Conservation (phyloP, 176 grass and related monocot genomes). For the Eleusine indica region DNA sequence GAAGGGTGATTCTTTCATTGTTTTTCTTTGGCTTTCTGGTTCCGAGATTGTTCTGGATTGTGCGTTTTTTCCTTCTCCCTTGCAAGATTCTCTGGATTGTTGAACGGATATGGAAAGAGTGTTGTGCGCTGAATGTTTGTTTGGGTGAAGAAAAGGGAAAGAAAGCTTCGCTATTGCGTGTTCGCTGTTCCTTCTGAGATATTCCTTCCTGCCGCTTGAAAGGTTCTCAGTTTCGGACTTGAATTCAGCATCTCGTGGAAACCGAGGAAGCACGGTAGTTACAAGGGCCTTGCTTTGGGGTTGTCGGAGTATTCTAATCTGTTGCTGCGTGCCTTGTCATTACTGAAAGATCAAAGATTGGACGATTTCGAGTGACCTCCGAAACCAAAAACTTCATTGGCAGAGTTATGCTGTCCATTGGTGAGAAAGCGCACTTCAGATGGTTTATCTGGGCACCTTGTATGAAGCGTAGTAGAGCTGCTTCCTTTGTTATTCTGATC, state of each 20-base stretch:
- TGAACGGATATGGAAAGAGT: background rate
- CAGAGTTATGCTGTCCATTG: background rate
- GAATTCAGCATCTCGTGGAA: conserved; percentile 34
- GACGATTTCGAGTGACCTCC: conserved; percentile 5
- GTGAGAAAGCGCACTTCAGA: background rate
- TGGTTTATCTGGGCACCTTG: background rate
- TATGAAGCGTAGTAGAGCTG: background rate
- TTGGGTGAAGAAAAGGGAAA: conserved; percentile 21
- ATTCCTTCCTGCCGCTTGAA: conserved; percentile 25
- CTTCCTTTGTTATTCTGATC: conserved; percentile 5
- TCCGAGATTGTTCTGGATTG: conserved; percentile 28
- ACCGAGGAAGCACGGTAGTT: conserved; percentile 41
- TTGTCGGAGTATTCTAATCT: conserved; percentile 24
- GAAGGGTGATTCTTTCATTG: background rate
- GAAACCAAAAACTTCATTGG: background rate
- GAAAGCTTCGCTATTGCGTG: conserved; percentile 8
- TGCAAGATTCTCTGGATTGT: conserved; percentile 34
- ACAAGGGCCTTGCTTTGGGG: conserved; percentile 23
- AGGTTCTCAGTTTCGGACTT: conserved; percentile 25
- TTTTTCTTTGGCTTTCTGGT: background rate
- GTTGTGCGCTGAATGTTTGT: conserved; percentile 17
- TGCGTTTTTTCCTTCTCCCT: background rate
- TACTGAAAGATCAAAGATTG: background rate
- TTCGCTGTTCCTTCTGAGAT: conserved; percentile 11
- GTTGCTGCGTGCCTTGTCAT: background rate